These are phyloP conservation scores for Lentinula sp. DNA, from an alignment of 768 basidiomycete species.

Conservation along the genomic window DNA sequence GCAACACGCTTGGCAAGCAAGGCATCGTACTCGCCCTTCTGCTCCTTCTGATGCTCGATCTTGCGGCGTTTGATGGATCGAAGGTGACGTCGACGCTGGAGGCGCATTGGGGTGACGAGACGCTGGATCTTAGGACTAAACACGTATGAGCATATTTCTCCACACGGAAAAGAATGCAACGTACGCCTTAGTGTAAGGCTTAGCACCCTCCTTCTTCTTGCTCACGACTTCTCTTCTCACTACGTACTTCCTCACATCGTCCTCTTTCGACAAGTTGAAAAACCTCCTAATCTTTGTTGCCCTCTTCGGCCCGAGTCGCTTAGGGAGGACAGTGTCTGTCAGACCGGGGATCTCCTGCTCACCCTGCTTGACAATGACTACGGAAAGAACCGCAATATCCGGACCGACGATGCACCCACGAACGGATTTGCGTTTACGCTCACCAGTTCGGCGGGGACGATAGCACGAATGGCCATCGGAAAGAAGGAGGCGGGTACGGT, in stretches of 20 bases:
- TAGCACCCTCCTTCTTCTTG: conserved; percentile 82
- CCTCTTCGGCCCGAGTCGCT: conserved; percentile 94
- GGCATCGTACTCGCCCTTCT: conserved; percentile 89
- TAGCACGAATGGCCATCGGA: conserved; percentile 97
- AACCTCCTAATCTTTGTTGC: conserved; percentile 96
- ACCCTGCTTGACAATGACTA: conserved; percentile 96
- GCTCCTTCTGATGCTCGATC: conserved; percentile 90
- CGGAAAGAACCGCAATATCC: conserved; percentile 91
- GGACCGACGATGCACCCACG: conserved; percentile 97
- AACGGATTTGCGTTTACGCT: conserved; percentile 98
- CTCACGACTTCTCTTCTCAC: conserved; percentile 87
- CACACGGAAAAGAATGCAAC: conserved; percentile 22
- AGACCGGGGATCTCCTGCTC: conserved; percentile 85
- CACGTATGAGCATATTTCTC: background rate
- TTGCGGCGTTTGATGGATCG: conserved; percentile 82
- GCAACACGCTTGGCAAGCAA: conserved; percentile 84
- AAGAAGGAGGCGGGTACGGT: conserved; percentile 93
- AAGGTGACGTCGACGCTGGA: conserved; percentile 95
- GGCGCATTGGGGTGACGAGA: conserved; percentile 89
- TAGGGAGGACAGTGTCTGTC: conserved; percentile 89
- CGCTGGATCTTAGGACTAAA: conserved; percentile 92
- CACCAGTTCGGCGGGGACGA: conserved; percentile 85
- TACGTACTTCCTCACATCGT: conserved; percentile 98
- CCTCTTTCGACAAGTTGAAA: conserved; percentile 97
- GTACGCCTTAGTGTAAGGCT: conserved; percentile 96